Conservation (phyloP, 805 yeast genomes). For the Teunomyces atbi region DNA sequence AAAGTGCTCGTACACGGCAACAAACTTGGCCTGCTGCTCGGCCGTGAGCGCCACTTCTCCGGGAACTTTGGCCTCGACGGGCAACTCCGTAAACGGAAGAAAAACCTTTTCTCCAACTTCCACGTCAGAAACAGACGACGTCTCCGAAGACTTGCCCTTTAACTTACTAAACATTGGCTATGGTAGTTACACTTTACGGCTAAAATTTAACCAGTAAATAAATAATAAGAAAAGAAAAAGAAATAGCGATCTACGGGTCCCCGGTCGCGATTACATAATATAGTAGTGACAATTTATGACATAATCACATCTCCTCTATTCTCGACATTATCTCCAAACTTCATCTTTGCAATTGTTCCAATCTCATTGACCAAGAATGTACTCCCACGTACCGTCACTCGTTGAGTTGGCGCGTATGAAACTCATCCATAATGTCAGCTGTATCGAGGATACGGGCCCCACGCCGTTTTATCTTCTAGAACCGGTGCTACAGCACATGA, state of each 20-base stretch:
- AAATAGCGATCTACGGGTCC: neutral
- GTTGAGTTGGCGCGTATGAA: conserved; percentile 11
- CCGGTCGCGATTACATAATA: neutral
- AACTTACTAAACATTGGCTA: conserved; percentile 4
- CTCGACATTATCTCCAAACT: too few species aligned
- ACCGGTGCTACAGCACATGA: conserved; percentile 46
- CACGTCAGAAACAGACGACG: conserved; percentile 5
- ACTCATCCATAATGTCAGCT: conserved; percentile 9
- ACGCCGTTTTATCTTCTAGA: conserved; percentile 45
- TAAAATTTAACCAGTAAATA: too few species aligned
- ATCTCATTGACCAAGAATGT: too few species aligned
- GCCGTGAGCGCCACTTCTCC: conserved; percentile 49
- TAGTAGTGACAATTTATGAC: too few species aligned
- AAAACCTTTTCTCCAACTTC: conserved; percentile 13
- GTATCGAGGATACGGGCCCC: conserved; percentile 11
- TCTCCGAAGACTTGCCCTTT: conserved; percentile 6
- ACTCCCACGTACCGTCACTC: conserved; percentile 6
- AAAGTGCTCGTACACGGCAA: conserved; percentile 63
- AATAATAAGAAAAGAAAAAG: too few species aligned
- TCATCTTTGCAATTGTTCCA: too few species aligned
- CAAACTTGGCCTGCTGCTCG: conserved; percentile 60
- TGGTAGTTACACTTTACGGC: neutral
- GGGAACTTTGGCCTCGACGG: conserved; percentile 46
- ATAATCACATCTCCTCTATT: too few species aligned
- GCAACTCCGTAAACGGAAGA: conserved; percentile 58